A percentile compares a stretch with the other conserved stretches of the same genome.
Evolutionary conservation across 2,329 filamentous ascomycete genomes (phyloP).

Genomic region (Ophiostoma sp.): DNA sequence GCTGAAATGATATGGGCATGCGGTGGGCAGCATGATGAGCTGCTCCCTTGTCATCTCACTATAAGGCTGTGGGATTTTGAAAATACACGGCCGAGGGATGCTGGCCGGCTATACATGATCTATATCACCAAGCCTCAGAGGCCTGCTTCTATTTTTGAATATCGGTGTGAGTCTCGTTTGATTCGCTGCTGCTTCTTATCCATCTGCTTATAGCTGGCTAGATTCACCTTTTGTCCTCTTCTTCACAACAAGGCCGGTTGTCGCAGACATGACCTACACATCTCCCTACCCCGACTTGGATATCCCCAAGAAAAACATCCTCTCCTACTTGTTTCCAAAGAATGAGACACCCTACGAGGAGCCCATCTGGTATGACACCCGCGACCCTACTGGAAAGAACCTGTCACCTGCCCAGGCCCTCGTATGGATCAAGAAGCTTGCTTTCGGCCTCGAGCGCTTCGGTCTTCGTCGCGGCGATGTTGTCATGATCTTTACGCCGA

Average conservation of each 20-base stretch:
- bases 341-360: slow-evolving; percentile 36
- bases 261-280: slow-evolving; percentile 36
- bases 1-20: not conserved
- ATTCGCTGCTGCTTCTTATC: not conserved
- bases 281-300: slow-evolving; percentile 41
- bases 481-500: slow-evolving; percentile 68
- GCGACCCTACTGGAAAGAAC: slow-evolving; percentile 36
- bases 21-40: not conserved
- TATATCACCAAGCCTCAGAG: not conserved
- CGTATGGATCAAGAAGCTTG: slow-evolving; percentile 48
- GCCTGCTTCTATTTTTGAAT: not conserved
- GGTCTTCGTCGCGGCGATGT: slow-evolving; percentile 64
- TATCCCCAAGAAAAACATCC: slow-evolving; percentile 43
- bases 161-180: not conserved
- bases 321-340: slow-evolving; percentile 35
- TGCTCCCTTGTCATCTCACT: not conserved
- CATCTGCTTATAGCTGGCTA: not conserved
- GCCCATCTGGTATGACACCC: slow-evolving; percentile 50
- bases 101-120: not conserved
- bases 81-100: not conserved
- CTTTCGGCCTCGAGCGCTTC: slow-evolving; percentile 49
- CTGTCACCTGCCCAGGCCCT: slow-evolving; percentile 45
- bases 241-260: not conserved
- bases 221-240: not conserved
- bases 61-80: not conserved